Conservation (phyloP, 805 yeast species). For the Candida adriatica region DNA sequence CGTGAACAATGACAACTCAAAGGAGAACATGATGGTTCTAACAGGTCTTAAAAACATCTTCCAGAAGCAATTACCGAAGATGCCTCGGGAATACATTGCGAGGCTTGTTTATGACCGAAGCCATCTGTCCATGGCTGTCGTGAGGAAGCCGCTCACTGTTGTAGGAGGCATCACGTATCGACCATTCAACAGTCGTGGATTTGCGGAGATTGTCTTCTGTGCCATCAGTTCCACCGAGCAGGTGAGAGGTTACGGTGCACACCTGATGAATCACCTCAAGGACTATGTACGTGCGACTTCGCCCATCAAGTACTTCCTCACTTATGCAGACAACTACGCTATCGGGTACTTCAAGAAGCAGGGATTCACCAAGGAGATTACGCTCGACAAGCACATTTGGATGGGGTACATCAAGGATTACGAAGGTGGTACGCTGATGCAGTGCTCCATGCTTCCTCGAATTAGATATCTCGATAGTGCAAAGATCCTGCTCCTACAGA, state of each 20-base stretch:
- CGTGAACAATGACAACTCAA: conserved; percentile 88
- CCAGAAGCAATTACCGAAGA: conserved; percentile 95
- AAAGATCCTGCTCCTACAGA: conserved; percentile 78
- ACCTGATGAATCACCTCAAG: conserved; percentile 93
- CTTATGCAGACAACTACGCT: conserved; percentile 98
- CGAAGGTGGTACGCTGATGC: conserved; percentile 98
- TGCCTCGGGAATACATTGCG: conserved; percentile 97
- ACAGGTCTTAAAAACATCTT: conserved; percentile 95
- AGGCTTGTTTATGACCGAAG: conserved; percentile 90
- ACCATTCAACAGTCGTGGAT: conserved; percentile 83
- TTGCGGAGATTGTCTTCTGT: conserved; percentile 98
- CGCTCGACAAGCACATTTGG: conserved; percentile 83
- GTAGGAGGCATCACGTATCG: conserved; percentile 97
- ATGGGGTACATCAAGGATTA: conserved; percentile 98
- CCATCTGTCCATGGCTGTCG: conserved; percentile 94
- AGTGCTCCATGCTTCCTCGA: conserved; percentile 87
- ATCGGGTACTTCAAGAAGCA: conserved; percentile 98
- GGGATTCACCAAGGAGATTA: conserved; percentile 93
- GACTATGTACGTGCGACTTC: conserved; percentile 91
- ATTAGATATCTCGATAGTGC: conserved; percentile 85
- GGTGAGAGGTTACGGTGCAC: conserved; percentile 98
- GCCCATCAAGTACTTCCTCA: conserved; percentile 76
- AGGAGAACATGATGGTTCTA: conserved; percentile 81
- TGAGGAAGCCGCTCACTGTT: conserved; percentile 86
- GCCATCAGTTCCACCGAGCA: conserved; percentile 97